phyloP scores from a whole-genome alignment of 116 monocot genomes.

The Dioscorea cayenensis region DNA sequence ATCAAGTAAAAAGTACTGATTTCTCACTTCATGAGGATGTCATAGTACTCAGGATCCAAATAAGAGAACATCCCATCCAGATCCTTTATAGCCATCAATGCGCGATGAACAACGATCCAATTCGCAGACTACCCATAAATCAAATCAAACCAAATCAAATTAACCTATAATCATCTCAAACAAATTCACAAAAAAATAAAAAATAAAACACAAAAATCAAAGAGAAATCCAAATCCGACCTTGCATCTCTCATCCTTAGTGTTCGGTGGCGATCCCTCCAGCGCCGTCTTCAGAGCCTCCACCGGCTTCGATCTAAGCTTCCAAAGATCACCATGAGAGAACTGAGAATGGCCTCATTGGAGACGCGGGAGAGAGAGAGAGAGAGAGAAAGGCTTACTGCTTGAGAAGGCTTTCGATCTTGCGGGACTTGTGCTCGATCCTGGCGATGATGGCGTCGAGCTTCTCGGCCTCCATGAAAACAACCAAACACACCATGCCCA shows the following conservation, averaged over 20 bases:
- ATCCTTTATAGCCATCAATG: conserved; percentile 90
- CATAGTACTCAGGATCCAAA: conserved; percentile 92
- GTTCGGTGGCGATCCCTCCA: conserved; percentile 69
- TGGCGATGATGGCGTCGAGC: conserved; percentile 71
- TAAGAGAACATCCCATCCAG: conserved; percentile 72
- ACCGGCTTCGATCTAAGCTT: conserved; percentile 75
- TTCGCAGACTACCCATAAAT: conserved; percentile 60
- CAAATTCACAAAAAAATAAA: not conserved
- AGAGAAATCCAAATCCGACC: conserved; percentile 29
- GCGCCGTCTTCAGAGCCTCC: conserved; percentile 80
- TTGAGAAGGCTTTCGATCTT: conserved; percentile 90
- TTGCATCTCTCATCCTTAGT: conserved; percentile 90
- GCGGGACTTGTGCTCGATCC: conserved; percentile 89
- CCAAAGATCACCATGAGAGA: not conserved
- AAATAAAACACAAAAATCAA: not conserved
- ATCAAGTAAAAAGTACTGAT: not conserved
- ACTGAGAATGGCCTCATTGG: not conserved
- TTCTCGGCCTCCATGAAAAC: conserved; percentile 44
- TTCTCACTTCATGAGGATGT: conserved; percentile 95
- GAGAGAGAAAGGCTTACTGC: conserved; percentile 39
- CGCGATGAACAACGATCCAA: conserved; percentile 92
- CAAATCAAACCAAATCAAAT: not conserved
- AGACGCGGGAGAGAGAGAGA: not conserved
- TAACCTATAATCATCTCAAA: not conserved
- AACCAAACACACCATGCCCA: conserved; percentile 18